These are phyloP conservation scores for Coprinellus micaceus DNA, from an alignment of 768 basidiomycete genomes.

Conservation along the genomic window DNA sequence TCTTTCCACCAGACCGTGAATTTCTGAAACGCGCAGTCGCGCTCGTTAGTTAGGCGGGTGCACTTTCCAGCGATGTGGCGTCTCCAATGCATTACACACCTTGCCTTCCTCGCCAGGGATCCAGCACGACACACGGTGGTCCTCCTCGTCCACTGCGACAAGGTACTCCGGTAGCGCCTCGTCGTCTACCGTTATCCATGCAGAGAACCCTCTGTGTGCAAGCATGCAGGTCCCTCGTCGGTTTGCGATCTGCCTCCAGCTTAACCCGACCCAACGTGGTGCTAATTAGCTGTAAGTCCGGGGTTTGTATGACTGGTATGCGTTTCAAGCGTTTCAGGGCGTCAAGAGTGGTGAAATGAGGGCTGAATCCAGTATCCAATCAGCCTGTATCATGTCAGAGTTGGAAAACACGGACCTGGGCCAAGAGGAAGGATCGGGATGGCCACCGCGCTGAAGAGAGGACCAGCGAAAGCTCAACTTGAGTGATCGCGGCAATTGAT, in stretches of 20 bases:
- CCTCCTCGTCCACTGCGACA: conserved; percentile 42
- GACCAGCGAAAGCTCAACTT: conserved; percentile 12
- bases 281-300: background rate
- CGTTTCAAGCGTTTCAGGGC: background rate
- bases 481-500: conserved; percentile 3
- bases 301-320: background rate
- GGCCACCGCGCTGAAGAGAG: too few relatives aligned
- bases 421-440: too few relatives aligned
- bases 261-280: too few relatives aligned
- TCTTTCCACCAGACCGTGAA: conserved; percentile 69
- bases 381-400: too few relatives aligned
- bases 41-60: too few relatives aligned
- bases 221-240: conserved; percentile 35
- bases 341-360: too few relatives aligned
- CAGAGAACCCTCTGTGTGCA: conserved; percentile 59
- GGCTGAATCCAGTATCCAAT: too few relatives aligned
- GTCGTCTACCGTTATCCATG: conserved; percentile 61
- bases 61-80: too few relatives aligned
- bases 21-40: conserved; percentile 33
- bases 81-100: conserved; percentile 30
- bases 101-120: conserved; percentile 59
- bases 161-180: conserved; percentile 51
- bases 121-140: conserved; percentile 59
- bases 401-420: background rate
- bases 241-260: too few relatives aligned